Evolutionary conservation across 495 filamentous ascomycete species (phyloP).

Genomic region (Neurospora tetraspora): DNA sequence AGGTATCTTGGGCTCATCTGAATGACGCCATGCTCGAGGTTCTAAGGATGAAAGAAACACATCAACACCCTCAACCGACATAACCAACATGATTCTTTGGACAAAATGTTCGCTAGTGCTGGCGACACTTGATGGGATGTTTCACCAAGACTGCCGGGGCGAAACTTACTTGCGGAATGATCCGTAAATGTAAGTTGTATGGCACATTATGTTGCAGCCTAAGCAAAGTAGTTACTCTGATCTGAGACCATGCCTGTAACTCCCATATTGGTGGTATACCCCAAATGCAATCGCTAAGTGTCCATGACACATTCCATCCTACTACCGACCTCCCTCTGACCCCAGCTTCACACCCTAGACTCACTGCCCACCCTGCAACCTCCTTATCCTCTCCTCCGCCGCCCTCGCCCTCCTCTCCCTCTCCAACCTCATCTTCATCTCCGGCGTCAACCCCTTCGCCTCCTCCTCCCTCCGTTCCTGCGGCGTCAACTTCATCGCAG

Average conservation of each 20-base stretch:
- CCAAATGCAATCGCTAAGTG: neutral
- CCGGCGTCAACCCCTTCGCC: slow-evolving; percentile 69
- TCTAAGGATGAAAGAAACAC: neutral
- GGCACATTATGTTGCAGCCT: no score
- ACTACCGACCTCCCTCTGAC: neutral
- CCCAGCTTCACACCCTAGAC: neutral
- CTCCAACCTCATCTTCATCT: slow-evolving; percentile 73
- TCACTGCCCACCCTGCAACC: slow-evolving; percentile 39
- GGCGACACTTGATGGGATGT: no score
- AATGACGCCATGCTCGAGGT: neutral
- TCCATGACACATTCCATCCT: neutral
- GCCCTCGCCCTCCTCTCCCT: slow-evolving; percentile 73
- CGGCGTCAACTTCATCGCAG: slow-evolving; percentile 51
- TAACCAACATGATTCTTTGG: neutral
- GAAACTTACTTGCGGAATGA: no score
- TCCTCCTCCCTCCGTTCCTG: slow-evolving; percentile 75
- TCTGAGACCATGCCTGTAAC: neutral
- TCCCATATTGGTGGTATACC: neutral
- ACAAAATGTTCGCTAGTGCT: neutral
- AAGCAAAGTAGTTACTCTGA: no score
- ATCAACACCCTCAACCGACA: neutral
- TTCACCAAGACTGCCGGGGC: no score
- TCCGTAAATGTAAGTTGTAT: no score
- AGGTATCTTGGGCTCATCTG: neutral
- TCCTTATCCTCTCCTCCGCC: slow-evolving; percentile 73